Evolutionary conservation across 2,329 filamentous ascomycete species (phyloP), one percentile per base, ranked within the genome.

Genomic region (Cryphonectria naterciae): DNA sequence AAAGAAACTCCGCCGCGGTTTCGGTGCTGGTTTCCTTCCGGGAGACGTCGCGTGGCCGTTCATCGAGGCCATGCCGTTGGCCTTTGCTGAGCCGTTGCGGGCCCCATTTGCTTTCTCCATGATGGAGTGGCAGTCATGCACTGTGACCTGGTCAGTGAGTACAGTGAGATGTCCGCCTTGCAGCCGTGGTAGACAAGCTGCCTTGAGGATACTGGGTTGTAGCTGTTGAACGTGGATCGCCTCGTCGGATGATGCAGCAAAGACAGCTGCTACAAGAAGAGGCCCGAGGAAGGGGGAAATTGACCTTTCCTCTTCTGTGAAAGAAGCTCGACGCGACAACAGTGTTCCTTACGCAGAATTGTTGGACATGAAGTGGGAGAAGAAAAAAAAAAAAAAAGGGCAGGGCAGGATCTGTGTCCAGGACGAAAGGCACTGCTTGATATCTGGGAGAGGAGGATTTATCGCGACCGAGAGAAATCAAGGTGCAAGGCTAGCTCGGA

Each of bases 31-130:
- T 68, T 77, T 80, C 72, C 77, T 78, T 73, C 77, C 79, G 46
- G 80, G 74, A 13, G 75, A 73, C 67, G 79, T 75, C 25, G 78
- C 76, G 70, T 83, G 80, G 37, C 82, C 81, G 72, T 83, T 85
- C 68, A 79, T 74, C 15, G 75, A 73, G 71, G 81, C 78, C 70
- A 73, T 65, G 67, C 74, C 73, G 64, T 77, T 77, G 68, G 71
- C 70, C 63, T 78, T 78, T 52, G 70, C 39, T 15, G 67, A 71
- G 72, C 73, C 68, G 70, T 82, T 81, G 68, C 78, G 74, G 66
- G 81, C 79, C 75, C 84, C 82, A 76, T 83, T 86, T 72, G 79
- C 78, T 56, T 78, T 76, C 78, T 80, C 79, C 81, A 83, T 83
- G 75, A 74, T 74, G 75, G 75, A 52, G 70, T 68, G 52, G 56